Percentiles rank a stretch among this genome's conserved stretches.
Conservation (phyloP, 208 protist genomes). For the Wallacemonas sp. region DNA sequence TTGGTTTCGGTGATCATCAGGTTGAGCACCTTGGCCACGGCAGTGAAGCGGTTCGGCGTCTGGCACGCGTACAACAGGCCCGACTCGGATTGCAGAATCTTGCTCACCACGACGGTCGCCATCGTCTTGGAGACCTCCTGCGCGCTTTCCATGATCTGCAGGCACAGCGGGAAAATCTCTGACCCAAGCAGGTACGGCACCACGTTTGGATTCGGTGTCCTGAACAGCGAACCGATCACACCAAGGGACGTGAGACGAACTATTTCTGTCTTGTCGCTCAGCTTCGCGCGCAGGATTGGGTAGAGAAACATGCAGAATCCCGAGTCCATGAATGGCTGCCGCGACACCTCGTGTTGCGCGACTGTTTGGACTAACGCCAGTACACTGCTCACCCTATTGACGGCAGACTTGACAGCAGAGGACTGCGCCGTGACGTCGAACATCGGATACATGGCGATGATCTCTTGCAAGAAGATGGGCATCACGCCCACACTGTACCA, state of each 20-base stretch:
- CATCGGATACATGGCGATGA: constrained; percentile 98
- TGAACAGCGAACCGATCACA: constrained; percentile 99
- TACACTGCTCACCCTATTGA: constrained; percentile 98
- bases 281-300: constrained; percentile 98
- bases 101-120: constrained; percentile 99
- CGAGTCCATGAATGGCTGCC: constrained; percentile 97
- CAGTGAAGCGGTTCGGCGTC: constrained; percentile 95
- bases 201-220: constrained; percentile 82
- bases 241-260: constrained; percentile 98
- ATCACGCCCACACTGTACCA: constrained; percentile 99
- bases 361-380: constrained; percentile 99
- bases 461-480: constrained; percentile 98
- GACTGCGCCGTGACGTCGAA: constrained; percentile 74
- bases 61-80: constrained; percentile 98
- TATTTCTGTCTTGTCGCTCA: constrained; percentile 95
- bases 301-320: constrained; percentile 99
- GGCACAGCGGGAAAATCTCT: constrained; percentile 99
- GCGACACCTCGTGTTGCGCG: constrained; percentile 96
- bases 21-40: constrained; percentile 94
- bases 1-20: constrained; percentile 95
- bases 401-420: constrained; percentile 47
- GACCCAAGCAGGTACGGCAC: constrained; percentile 98
- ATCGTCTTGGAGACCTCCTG: constrained; percentile 97
- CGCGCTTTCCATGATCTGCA: constrained; percentile 98
- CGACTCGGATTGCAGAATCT: constrained; percentile 97